Percentiles rank a stretch among this genome's conserved stretches.
These are phyloP conservation scores for Termitomyces sp. DNA, from an alignment of 1,284 basidiomycete genomes.

Conservation along the genomic window DNA sequence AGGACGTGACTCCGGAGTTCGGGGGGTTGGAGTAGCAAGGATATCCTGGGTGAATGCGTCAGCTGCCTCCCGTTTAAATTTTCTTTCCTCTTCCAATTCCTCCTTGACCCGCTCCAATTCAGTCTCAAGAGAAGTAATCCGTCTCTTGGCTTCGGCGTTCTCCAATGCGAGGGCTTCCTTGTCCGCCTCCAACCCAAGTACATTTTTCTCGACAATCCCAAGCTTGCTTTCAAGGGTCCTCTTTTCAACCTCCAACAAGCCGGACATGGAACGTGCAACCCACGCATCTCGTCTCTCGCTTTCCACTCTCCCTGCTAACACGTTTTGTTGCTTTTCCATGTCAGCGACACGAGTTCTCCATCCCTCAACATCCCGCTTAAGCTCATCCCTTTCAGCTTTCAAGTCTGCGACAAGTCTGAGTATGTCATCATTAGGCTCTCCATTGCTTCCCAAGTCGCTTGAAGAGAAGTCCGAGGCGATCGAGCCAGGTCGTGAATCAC, in stretches of 20 bases:
- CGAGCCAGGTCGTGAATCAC: constrained; percentile 48
- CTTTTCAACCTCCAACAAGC: constrained; percentile 64
- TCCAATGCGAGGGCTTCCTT: constrained; percentile 26
- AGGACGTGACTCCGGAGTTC: constrained; percentile 29
- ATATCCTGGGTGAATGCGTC: constrained; percentile 25
- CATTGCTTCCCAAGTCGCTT: constrained; percentile 23
- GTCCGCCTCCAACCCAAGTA: constrained; percentile 26
- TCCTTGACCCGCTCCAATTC: constrained; percentile 19
- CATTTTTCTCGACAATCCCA: constrained; percentile 32
- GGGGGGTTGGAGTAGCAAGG: constrained; percentile 42
- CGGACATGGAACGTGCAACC: constrained; percentile 63
- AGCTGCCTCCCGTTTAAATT: constrained; percentile 21
- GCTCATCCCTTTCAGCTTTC: constrained; percentile 72
- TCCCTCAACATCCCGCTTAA: constrained; percentile 71
- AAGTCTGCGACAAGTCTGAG: constrained; percentile 66
- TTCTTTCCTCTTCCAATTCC: constrained; percentile 27
- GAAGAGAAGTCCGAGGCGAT: constrained; percentile 44
- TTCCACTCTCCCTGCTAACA: constrained; percentile 62
- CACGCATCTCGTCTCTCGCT: constrained; percentile 69
- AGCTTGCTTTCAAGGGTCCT: constrained; percentile 43
- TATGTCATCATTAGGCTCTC: constrained; percentile 67
- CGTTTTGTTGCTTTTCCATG: constrained; percentile 55
- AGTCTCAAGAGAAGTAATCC: constrained; percentile 33
- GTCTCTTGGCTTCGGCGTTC: constrained; percentile 38
- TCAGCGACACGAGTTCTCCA: constrained; percentile 68